Evolutionary conservation across 768 basidiomycete genomes (phyloP).

Genomic region (Tricholoma sp.): DNA sequence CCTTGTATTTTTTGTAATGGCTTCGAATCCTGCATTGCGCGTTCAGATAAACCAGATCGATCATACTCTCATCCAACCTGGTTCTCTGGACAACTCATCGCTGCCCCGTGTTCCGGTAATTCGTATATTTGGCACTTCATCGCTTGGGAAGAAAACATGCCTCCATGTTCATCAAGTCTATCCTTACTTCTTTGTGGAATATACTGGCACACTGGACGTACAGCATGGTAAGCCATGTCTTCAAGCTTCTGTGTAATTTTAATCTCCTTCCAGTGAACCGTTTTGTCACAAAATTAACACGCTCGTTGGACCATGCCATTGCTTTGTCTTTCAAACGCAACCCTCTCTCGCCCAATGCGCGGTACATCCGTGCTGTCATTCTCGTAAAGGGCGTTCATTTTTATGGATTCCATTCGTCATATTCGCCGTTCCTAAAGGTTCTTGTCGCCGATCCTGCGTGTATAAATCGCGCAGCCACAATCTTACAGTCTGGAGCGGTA

Average conservation of each 20-base stretch:
- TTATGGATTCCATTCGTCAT: conserved; percentile 87
- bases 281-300: conserved; percentile 64
- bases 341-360: conserved; percentile 50
- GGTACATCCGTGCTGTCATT: conserved; percentile 69
- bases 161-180: conserved; percentile 91
- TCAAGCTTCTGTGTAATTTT: conserved; percentile 2
- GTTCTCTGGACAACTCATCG: conserved; percentile 56
- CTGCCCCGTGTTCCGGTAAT: conserved; percentile 74
- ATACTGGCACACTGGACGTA: conserved; percentile 60
- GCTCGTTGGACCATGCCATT: conserved; percentile 83
- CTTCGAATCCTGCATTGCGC: conserved; percentile 23
- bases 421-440: conserved; percentile 87
- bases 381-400: conserved; percentile 94
- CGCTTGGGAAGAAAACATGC: conserved; percentile 72
- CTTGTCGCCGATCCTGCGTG: conserved; percentile 65
- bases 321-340: conserved; percentile 75
- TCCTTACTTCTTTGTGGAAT: conserved; percentile 91
- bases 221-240: conserved; percentile 43
- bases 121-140: conserved; percentile 82
- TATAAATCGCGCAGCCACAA: conserved; percentile 64
- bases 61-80: conserved; percentile 51
- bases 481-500: conserved; percentile 78
- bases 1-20: neutral
- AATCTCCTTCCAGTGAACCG: conserved; percentile 51
- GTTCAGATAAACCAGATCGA: conserved; percentile 60